Base-by-base conservation (phyloP, 139 green algal genomes). In the Chlamydomonas schloesseri region DNA sequence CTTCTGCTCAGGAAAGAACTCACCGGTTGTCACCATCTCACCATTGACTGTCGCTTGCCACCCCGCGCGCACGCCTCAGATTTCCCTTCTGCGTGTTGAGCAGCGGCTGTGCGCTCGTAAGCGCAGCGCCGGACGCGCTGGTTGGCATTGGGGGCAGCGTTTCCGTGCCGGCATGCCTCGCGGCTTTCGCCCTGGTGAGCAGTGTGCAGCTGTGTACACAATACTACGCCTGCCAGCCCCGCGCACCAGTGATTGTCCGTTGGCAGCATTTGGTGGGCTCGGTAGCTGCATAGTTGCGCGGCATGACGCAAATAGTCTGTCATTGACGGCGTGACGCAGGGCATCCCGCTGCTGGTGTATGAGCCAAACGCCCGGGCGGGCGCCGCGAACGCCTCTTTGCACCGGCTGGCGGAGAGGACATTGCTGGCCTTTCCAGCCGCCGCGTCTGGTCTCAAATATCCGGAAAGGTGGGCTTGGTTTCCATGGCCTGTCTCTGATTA, bases 311-410 rank as follows among this genome's bases (percentile, higher is more conserved):
- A n/a, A n/a, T n/a, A n/a, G n/a, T n/a, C n/a, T n/a, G n/a, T n/a
- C n/a, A n/a, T n/a, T n/a, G n/a, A n/a, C n/a, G n/a, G n/a, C n/a
- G n/a, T n/a, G n/a, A n/a, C 58, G 26, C 81, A 87, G 81, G 81
- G 68, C 53, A 79, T 87, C 4, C 81, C 81, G 50, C 53, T 87
- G 26, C n/a, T 87, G 24, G 53, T 87, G 34, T 79, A 87, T 37
- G 81, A 87, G 71, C 26, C 53, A 17, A 80, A 79, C 28, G 81
- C 81, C 0, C 42, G 50, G 69, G 20, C 81, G 0, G 81, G 69
- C 46, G 47, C 33, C 1, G 81, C 50, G 14, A 79, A 58, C 17
- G 69, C 31, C 2, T 9, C 36, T 1, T 53, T 87, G 5, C 42
- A 79, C 69, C 13, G 34, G 10, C 3, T 87, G 6, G 81, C 81